Evolutionary conservation across 768 basidiomycete genomes (phyloP).

Genomic region (Cystobasidium ongulense): DNA sequence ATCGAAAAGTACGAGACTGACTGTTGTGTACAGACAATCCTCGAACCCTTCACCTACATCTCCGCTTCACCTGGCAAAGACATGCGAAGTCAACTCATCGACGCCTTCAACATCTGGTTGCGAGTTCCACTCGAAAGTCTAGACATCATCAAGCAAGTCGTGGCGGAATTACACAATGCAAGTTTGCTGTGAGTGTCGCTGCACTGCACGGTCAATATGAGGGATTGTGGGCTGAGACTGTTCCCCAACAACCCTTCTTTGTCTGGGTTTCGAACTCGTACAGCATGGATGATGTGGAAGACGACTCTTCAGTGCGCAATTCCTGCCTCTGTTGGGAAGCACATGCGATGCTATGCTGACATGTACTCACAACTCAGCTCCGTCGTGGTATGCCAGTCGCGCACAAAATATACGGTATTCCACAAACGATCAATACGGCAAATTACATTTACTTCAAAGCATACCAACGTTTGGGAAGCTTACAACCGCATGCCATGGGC

Average conservation of each 20-base stretch:
- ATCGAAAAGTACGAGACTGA: neutral
- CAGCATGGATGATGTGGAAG: constrained; percentile 44
- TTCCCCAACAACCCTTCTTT: no score
- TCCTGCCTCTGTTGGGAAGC: no score
- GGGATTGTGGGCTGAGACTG: no score
- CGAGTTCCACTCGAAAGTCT: constrained; percentile 67
- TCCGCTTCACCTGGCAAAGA: constrained; percentile 84
- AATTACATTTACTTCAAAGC: constrained; percentile 96
- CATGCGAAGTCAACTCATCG: constrained; percentile 73
- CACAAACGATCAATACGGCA: constrained; percentile 93
- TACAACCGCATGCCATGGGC: constrained; percentile 45
- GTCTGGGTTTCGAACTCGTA: neutral
- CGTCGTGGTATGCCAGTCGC: constrained; percentile 77
- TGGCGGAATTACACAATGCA: constrained; percentile 89
- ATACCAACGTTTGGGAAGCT: constrained; percentile 67
- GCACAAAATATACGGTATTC: constrained; percentile 91
- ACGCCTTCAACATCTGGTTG: constrained; percentile 89
- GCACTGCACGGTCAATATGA: neutral
- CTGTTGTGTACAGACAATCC: constrained; percentile 49
- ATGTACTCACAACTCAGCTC: constrained; percentile 44
- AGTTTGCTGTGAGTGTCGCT: constrained; percentile 64
- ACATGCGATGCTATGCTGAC: no score
- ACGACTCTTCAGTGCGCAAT: constrained; percentile 34
- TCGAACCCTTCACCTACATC: constrained; percentile 83
- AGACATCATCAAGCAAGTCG: constrained; percentile 64